Conservation (phyloP, 768 basidiomycete species). For the Exsudoporus frostii region DNA sequence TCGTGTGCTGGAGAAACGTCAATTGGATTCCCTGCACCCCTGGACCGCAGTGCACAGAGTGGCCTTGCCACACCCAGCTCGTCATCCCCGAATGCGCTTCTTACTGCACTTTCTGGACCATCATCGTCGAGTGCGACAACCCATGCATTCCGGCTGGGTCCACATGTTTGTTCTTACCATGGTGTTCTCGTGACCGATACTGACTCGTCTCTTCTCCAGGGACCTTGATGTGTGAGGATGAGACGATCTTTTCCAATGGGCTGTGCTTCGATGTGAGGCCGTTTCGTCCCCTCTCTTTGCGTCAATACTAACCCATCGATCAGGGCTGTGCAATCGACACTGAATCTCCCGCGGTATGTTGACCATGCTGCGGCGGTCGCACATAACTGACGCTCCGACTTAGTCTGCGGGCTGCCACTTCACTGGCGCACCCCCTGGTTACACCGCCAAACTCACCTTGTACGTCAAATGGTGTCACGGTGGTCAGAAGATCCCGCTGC, state of each 20-base stretch:
- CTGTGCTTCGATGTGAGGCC: slow-evolving; percentile 1
- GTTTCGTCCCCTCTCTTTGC: background rate
- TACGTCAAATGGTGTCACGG: background rate
- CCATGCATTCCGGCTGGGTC: background rate
- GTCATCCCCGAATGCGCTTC: background rate
- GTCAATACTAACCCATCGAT: background rate
- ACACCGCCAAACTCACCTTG: background rate
- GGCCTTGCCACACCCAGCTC: slow-evolving; percentile 5
- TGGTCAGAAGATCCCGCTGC: background rate
- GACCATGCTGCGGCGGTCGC: background rate
- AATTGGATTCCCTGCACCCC: background rate
- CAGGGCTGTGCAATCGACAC: background rate
- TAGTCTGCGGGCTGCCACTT: background rate
- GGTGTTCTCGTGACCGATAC: background rate
- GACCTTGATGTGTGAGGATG: slow-evolving; percentile 3
- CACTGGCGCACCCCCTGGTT: background rate
- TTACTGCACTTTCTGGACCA: slow-evolving; percentile 5
- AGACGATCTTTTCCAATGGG: background rate
- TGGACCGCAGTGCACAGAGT: background rate
- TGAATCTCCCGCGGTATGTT: background rate
- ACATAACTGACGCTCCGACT: background rate
- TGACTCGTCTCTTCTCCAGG: background rate
- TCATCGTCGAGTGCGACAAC: slow-evolving; percentile 10
- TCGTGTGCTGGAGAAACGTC: no score
- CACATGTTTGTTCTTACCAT: background rate